Percentiles rank a stretch among this genome's conserved stretches.
Evolutionary conservation across 192 early-diverging fungal genomes (phyloP).

Genomic region (Coemansia sp.): DNA sequence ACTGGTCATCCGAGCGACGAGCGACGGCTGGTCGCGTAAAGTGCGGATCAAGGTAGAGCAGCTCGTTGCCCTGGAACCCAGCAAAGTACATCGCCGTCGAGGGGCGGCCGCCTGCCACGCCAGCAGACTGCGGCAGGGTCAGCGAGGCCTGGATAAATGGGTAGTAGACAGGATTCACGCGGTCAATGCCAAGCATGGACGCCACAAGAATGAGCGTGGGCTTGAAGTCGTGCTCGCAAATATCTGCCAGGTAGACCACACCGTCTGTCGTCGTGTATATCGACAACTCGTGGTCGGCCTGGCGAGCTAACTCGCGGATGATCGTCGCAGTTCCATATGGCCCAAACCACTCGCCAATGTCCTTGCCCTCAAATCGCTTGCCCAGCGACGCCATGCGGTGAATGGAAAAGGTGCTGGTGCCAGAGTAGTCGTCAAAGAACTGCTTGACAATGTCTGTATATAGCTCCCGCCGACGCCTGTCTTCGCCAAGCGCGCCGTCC

Average conservation of each 20-base stretch:
- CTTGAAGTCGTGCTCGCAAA: slow-evolving; percentile 52
- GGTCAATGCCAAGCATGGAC: slow-evolving; percentile 88
- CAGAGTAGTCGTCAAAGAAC: slow-evolving; percentile 81
- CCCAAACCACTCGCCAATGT: slow-evolving; percentile 98
- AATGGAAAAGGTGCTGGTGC: slow-evolving; percentile 83
- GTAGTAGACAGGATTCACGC: slow-evolving; percentile 88
- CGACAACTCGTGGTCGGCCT: slow-evolving; percentile 52
- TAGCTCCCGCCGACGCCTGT: slow-evolving; percentile 9
- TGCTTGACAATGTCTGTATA: slow-evolving; percentile 65
- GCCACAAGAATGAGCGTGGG: slow-evolving; percentile 85
- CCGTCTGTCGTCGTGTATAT: slow-evolving; percentile 85
- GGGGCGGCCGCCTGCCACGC: slow-evolving; percentile 96
- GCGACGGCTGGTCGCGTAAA: slow-evolving; percentile 69
- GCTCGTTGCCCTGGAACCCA: slow-evolving; percentile 73
- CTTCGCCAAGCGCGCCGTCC: slow-evolving; percentile 9
- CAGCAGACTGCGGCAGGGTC: slow-evolving; percentile 75
- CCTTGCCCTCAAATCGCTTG: slow-evolving; percentile 76
- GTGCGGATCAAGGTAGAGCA: slow-evolving; percentile 95
- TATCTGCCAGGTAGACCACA: slow-evolving; percentile 68
- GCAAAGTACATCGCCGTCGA: slow-evolving; percentile 95
- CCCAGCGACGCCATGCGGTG: slow-evolving; percentile 89
- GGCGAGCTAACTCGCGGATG: slow-evolving; percentile 20
- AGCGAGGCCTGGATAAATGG: slow-evolving; percentile 69
- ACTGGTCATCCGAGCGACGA: slow-evolving; percentile 13
- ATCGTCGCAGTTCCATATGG: slow-evolving; percentile 64